These are phyloP conservation scores for Fusarium nisikadoi DNA, from an alignment of 2,329 filamentous ascomycete species.

Conservation along the genomic window DNA sequence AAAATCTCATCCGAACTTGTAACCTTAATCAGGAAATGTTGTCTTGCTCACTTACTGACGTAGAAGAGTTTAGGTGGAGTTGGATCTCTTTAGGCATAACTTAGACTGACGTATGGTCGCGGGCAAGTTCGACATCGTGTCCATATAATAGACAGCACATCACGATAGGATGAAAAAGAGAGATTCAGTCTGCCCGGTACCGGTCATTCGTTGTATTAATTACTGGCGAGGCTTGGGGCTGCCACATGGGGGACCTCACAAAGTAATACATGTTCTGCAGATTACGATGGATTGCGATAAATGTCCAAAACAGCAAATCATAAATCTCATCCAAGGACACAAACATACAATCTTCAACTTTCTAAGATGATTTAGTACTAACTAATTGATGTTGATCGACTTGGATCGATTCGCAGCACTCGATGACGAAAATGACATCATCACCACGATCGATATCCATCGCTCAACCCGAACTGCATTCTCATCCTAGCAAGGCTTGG, in stretches of 20 bases:
- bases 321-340: no score
- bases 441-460: neutral
- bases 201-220: neutral
- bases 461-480: neutral
- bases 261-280: no score
- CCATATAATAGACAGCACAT: no score
- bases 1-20: no score
- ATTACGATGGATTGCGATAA: no score
- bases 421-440: conserved; percentile 39
- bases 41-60: no score
- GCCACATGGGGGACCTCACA: neutral
- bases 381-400: neutral
- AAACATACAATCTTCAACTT: rapidly evolving
- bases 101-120: neutral
- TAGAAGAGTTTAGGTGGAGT: no score
- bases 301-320: no score
- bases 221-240: neutral
- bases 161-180: no score
- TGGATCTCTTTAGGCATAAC: neutral
- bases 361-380: rapidly evolving
- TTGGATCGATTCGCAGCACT: neutral
- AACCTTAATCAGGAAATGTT: no score
- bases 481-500: neutral
- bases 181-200: neutral
- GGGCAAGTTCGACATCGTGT: no score